phyloP scores from a whole-genome alignment of 257 asterid genomes.

The Plectranthus barbatus region DNA sequence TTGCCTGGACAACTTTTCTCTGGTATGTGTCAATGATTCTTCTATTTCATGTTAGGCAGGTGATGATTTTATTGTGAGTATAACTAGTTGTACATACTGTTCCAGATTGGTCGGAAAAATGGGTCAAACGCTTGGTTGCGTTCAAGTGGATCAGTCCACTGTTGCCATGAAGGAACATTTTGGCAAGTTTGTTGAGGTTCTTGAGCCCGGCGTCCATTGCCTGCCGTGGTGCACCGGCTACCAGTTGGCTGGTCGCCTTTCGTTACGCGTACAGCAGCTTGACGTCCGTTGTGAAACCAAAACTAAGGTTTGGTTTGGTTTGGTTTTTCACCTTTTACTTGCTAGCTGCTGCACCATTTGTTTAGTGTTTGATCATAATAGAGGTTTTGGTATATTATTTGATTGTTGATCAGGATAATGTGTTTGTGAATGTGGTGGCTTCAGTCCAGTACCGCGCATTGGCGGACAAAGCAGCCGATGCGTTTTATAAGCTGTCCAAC shows the following conservation, averaged over 20 bases:
- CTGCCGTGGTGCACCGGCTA: constrained; percentile 44
- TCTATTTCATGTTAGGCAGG: not conserved
- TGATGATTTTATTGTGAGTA: not conserved
- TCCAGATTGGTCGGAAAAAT: constrained; percentile 18
- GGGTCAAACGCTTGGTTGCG: constrained; percentile 39
- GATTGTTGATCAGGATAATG: constrained; percentile 59
- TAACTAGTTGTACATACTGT: not conserved
- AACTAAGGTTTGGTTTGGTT: constrained; percentile 32
- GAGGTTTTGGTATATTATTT: too few relatives aligned
- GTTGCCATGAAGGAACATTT: constrained; percentile 42
- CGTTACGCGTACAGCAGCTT: constrained; percentile 43
- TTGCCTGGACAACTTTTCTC: not conserved
- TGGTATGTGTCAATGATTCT: not conserved
- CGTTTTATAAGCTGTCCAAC: constrained; percentile 75
- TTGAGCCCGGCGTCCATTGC: constrained; percentile 52
- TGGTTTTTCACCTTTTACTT: too few relatives aligned
- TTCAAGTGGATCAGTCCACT: constrained; percentile 47
- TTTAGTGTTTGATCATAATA: too few relatives aligned
- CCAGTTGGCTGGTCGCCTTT: constrained; percentile 30
- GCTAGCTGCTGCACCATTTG: too few relatives aligned
- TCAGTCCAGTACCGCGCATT: constrained; percentile 75
- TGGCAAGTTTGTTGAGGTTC: constrained; percentile 34
- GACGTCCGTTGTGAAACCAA: constrained; percentile 47
- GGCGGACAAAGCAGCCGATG: constrained; percentile 65
- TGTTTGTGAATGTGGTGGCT: constrained; percentile 78